phyloP scores from a whole-genome alignment of 805 yeast genomes.

The Middelhovenomyces tepae region DNA sequence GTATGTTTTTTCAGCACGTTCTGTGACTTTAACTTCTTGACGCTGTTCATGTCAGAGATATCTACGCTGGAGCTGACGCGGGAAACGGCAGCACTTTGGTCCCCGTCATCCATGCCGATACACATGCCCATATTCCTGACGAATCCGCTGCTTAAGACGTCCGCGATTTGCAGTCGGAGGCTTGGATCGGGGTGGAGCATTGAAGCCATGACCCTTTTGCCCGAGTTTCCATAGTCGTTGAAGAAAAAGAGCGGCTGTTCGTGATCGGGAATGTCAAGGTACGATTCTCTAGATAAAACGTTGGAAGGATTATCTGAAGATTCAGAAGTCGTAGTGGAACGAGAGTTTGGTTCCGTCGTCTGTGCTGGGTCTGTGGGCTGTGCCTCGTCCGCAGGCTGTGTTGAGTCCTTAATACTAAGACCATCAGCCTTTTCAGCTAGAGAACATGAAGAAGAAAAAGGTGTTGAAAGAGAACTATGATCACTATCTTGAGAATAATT shows the following conservation, averaged over 20 bases:
- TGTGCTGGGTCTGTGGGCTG: no score
- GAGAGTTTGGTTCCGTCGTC: no score
- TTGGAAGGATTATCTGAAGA: no score
- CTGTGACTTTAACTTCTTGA: conserved; percentile 7
- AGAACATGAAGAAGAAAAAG: no score
- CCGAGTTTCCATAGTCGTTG: conserved; percentile 17
- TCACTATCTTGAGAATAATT: no score
- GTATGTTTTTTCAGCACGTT: conserved; percentile 9
- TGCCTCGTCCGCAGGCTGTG: no score
- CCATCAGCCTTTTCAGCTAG: no score
- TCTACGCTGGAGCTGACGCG: no score
- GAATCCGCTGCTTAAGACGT: conserved; percentile 8
- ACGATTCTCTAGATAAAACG: conserved; percentile 7
- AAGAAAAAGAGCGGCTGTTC: conserved; percentile 14
- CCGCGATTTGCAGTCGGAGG: conserved; percentile 12
- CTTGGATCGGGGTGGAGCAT: conserved; percentile 17
- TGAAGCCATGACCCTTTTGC: conserved; percentile 14
- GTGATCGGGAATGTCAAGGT: conserved; percentile 5
- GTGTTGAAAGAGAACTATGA: no score
- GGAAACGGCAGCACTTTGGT: no score
- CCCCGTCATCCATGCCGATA: no score
- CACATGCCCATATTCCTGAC: background rate
- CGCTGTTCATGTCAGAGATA: conserved; percentile 6
- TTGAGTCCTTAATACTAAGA: no score
- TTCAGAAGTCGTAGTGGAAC: background rate